phyloP scores from a whole-genome alignment of 2,329 filamentous ascomycete genomes.

The Fusarium sp. region DNA sequence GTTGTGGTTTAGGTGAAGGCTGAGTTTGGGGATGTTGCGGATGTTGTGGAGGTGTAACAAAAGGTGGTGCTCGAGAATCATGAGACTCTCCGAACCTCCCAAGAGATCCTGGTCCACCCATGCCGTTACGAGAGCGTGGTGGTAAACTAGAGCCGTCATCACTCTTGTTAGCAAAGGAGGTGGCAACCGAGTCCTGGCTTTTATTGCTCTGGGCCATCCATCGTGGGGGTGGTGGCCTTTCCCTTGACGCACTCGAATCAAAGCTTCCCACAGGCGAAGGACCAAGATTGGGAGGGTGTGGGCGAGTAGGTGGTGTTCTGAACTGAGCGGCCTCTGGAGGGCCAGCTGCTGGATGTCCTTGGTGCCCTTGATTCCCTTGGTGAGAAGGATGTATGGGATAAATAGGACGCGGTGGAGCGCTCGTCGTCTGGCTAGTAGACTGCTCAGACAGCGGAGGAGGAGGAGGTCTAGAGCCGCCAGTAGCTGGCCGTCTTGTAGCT shows the following conservation, averaged over 20 bases:
- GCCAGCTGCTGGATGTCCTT: constrained; percentile 28
- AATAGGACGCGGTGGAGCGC: constrained; percentile 33
- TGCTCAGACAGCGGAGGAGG: constrained; percentile 47
- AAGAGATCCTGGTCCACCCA: constrained; percentile 53
- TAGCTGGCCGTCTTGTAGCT: constrained; percentile 57
- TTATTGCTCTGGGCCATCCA: constrained; percentile 63
- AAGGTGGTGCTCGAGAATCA: constrained; percentile 31
- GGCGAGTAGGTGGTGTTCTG: constrained; percentile 47
- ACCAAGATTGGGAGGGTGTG: constrained; percentile 53
- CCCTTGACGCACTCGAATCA: constrained; percentile 58
- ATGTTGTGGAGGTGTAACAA: constrained; percentile 29
- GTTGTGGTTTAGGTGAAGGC: constrained; percentile 43
- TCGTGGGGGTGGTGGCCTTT: constrained; percentile 57
- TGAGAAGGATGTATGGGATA: constrained; percentile 31
- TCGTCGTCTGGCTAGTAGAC: constrained; percentile 26
- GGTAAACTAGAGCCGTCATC: constrained; percentile 64
- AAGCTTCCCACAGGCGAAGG: constrained; percentile 64
- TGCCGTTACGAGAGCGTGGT: constrained; percentile 65
- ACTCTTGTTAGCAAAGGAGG: constrained; percentile 58
- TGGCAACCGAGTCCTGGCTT: constrained; percentile 68
- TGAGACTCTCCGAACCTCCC: constrained; percentile 53
- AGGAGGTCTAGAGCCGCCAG: constrained; percentile 37
- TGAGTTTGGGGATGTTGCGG: constrained; percentile 30
- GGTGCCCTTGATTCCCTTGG: constrained; percentile 16
- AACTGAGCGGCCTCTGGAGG: constrained; percentile 46